Evolutionary conservation across 83 land plant genomes (phyloP), one percentile per base, ranked within the genome.

Genomic region (Diphasiastrum complanatum): DNA sequence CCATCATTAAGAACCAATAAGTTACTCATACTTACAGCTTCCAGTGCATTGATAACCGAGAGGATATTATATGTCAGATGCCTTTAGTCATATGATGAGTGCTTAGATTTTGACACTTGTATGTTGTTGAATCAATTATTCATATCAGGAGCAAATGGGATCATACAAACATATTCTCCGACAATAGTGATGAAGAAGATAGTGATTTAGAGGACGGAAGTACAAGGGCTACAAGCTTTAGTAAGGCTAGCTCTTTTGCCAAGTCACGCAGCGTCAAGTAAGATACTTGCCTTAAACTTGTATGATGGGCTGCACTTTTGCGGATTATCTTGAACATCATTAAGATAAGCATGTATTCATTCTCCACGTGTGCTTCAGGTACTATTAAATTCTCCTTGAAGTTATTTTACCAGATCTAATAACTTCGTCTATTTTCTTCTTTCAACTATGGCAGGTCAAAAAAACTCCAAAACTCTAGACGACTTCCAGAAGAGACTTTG

Each of bases 111-210:
- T 1, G 19, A 45, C 35, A 26, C 57, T n/a, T 34, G 62, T 80
- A 85, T 83, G 82, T 67, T 38, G 8, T 38, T 38, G 43, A 14
- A 8, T 14, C 20, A 10, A 33, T 22, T 54, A 25, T 26, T 30
- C 29, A 28, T 33, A 54, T 28, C 33, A 8, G 61, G 24, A 89
- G 99, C 66, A 83, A 74, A 71, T 93, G 99, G 99, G 82, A 83
- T 60, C 89, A 93, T 54, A 89, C 99, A 16, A 69, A 80, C 59
- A 75, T 93, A 49, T 93, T 93, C 73, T 85, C 92, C 57, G 96
- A 90, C 33, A 63, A 75, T 60, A 85, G 75, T 23, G 89, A 85
- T 46, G 87, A 73, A 4, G 80, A 68, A 38, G 71, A 49, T 34
- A 78, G 80, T 68, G 79, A 70, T 64, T 60, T 66, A 46, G 71